Evolutionary conservation across 179 eudicot species (phyloP), one percentile per base, ranked within the genome.

Genomic region (Silene vulgaris): DNA sequence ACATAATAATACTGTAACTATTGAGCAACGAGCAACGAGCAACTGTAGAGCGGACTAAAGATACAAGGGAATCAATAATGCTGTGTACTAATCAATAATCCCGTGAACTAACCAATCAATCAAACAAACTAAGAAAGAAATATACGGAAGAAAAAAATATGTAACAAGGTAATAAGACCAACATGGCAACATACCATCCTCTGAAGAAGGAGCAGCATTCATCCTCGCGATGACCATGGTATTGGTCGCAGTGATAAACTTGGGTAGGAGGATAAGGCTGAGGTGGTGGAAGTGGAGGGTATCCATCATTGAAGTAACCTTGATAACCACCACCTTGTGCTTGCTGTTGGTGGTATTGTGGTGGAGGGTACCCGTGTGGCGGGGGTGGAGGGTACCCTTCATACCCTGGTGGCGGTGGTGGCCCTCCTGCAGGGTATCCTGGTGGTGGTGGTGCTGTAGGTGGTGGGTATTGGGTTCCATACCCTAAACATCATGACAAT

Each of bases 181-280:
- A 56, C n/a, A n/a, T n/a, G n/a, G n/a, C n/a, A n/a, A n/a, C 86
- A 59, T 81, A 86, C 89, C 94, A 90, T 72, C 90, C 93, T 65
- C 71, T 84, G 54, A 89, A 73, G 80, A 86, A 87, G 64, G 87
- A 86, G 13, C 80, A 85, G 68, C 75, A 30, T 3, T 75, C 67
- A 3, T 81, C 73, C 11, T 79, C 75, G 67, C 43, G 17, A 52
- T 63, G 73, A 67, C 62, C 75, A 69, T 87, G 85, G 66, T 84
- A 73, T 72, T 89, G 90, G 14, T 85, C 85, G 72, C 80, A 84
- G 43, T 87, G 89, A 76, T 88, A 81, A 63, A 81, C 84, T 73
- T 85, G 89, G 72, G 79, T 76, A 32, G 86, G 84, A 65, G 86
- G 83, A 54, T 80, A 79, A 14, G 80, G 82, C 66, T 73, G 83